Conservation (phyloP, 2,329 filamentous ascomycete species). For the Xenoacremonium recifei region DNA sequence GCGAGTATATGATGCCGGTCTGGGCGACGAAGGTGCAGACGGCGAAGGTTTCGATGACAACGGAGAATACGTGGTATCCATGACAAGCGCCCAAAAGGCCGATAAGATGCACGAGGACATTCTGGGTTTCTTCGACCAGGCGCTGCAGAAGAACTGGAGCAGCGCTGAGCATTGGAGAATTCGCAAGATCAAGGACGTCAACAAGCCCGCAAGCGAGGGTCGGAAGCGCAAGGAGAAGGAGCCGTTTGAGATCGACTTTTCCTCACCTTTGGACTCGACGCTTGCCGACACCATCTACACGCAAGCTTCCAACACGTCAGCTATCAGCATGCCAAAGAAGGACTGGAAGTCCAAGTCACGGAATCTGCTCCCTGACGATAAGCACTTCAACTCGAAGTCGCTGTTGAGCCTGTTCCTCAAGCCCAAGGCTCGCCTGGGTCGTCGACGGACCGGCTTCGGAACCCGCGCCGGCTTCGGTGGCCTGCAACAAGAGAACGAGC, state of each 20-base stretch:
- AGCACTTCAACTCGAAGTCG: conserved; percentile 95
- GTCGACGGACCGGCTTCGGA: conserved; percentile 55
- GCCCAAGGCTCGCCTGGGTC: conserved; percentile 81
- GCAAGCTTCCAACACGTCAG: conserved; percentile 73
- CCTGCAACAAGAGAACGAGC: conserved; percentile 47
- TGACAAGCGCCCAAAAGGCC: conserved; percentile 63
- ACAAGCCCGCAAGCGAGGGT: conserved; percentile 59
- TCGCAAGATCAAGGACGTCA: conserved; percentile 79
- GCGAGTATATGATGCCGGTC: conserved; percentile 67
- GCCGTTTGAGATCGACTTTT: conserved; percentile 91
- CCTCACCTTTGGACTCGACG: conserved; percentile 67
- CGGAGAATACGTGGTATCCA: conserved; percentile 75
- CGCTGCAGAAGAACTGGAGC: conserved; percentile 94
- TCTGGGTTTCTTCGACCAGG: conserved; percentile 96
- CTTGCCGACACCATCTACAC: conserved; percentile 79
- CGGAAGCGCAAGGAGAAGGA: conserved; percentile 91
- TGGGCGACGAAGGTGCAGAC: conserved; percentile 54
- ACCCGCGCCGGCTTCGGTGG: conserved; percentile 42
- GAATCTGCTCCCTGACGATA: conserved; percentile 93
- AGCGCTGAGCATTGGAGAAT: conserved; percentile 99
- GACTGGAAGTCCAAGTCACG: conserved; percentile 94
- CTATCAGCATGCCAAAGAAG: conserved; percentile 84
- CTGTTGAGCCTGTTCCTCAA: conserved; percentile 90
- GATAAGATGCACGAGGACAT: conserved; percentile 87
- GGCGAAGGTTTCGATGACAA: conserved; percentile 49